Evolutionary conservation across 1,139 yeast genomes (phyloP).

Genomic region (Eremothecium sinecaudum): DNA sequence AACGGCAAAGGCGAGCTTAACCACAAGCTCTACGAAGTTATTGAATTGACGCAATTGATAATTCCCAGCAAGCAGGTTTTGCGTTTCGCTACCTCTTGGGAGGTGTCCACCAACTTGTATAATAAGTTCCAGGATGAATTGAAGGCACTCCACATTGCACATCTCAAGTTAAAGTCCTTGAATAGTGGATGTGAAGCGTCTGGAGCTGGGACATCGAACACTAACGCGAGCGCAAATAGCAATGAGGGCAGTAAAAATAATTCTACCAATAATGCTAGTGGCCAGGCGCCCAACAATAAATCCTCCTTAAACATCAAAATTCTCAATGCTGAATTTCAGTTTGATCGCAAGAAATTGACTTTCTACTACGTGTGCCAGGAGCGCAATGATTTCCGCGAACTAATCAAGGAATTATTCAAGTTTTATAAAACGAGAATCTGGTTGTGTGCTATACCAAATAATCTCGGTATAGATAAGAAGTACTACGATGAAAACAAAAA

Average conservation of each 20-base stretch:
- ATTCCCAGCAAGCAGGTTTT: conserved; percentile 60
- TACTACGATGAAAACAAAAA: conserved; percentile 23
- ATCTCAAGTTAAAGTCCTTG: conserved; percentile 29
- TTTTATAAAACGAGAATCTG: conserved; percentile 94
- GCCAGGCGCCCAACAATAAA: conserved; percentile 3
- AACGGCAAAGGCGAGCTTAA: conserved; percentile 18
- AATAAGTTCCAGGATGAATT: conserved; percentile 35
- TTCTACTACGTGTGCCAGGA: conserved; percentile 67
- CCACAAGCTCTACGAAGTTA: conserved; percentile 30
- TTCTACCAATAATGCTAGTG: not conserved
- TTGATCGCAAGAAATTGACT: conserved; percentile 87
- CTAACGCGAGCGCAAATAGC: conserved; percentile 2
- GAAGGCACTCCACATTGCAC: conserved; percentile 39
- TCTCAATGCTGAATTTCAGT: conserved; percentile 82
- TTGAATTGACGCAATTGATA: conserved; percentile 30
- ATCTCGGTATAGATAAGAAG: conserved; percentile 25
- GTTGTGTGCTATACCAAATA: conserved; percentile 74
- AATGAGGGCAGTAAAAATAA: not conserved
- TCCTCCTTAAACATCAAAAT: conserved; percentile 36
- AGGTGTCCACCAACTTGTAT: conserved; percentile 31
- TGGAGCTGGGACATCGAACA: not conserved
- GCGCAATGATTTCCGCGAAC: conserved; percentile 84
- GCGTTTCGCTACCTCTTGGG: conserved; percentile 38
- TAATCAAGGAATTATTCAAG: conserved; percentile 85
- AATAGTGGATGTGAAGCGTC: conserved; percentile 10